Base-by-base conservation (phyloP, 768 basidiomycete genomes). In the Pulveroboletus sp. region DNA sequence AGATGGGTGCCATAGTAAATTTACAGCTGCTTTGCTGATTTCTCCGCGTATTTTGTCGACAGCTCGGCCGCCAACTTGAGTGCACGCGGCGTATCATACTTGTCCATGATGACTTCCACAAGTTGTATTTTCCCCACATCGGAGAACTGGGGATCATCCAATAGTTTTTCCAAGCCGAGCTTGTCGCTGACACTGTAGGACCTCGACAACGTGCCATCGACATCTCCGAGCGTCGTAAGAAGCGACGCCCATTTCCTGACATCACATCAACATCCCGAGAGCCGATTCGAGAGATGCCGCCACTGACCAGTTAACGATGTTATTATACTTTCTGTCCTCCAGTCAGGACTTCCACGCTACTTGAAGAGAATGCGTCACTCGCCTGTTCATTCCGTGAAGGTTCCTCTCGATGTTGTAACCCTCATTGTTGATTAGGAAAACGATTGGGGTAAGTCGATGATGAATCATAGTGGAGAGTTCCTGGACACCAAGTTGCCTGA, bases 331-430 rank as follows among this genome's bases (percentile, higher is more conserved):
- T 49, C 87, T 83, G 57, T 38, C 11, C 3, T 39, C 54, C 14
- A 33, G 38, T 57, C 15, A 54, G 39, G 8, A 28, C 27, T 28
- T 28, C 27, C 27, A 28, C 27, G 35, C 0, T 3, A 12, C 10
- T 26, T 14, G 5, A 0, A 32, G 17, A 5, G 15, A 10, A 17
- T 36, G 0, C 15, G 6, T 15, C 9, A 55, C 71, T 11, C 21
- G 74, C 82, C 80, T 72, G 21, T 76, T 60, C 68, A 73, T 76
- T 17, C 86, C 86, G 52, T 92, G 87, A 39, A 88, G 73, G 55
- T 75, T 78, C 15, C 86, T 79, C 72, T 98, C 94, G 46, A 98
- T 92, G 17, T 88, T 88, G 69, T 95, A 95, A 0, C 89, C 86
- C 15, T 71, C 74, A 64, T 90, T 91, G 66, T 90, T 90, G 43